Conservation (phyloP, 2,329 filamentous ascomycete species). For the Immersiporthe knoxdaviesiana region DNA sequence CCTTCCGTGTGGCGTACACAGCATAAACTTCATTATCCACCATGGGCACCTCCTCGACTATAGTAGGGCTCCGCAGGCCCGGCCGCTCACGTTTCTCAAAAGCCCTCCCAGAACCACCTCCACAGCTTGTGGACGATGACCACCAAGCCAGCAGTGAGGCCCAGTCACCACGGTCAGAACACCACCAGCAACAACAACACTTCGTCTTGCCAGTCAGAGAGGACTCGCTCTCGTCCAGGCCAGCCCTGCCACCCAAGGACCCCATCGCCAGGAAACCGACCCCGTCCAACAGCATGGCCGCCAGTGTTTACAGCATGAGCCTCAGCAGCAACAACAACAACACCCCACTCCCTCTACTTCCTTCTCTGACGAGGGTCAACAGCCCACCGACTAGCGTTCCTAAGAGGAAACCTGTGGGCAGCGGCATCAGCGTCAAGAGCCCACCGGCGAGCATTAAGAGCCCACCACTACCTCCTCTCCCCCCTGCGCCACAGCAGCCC, state of each 20-base stretch:
- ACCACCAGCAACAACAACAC: neutral
- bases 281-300: conserved; percentile 17
- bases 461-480: conserved; percentile 25
- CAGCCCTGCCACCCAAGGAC: conserved; percentile 29
- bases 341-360: conserved; percentile 24
- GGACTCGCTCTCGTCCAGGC: conserved; percentile 30
- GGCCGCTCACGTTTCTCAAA: conserved; percentile 62
- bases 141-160: neutral
- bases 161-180: neutral
- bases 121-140: conserved; percentile 34
- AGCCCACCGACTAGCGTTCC: conserved; percentile 20
- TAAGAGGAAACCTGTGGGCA: conserved; percentile 28
- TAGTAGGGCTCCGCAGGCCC: conserved; percentile 34
- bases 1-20: conserved; percentile 16
- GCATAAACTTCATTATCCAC: conserved; percentile 19
- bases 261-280: conserved; percentile 8
- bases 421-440: conserved; percentile 20
- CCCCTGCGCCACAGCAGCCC: conserved; percentile 27
- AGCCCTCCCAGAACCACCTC: conserved; percentile 57
- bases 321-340: conserved; percentile 1
- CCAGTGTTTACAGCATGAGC: conserved; percentile 12
- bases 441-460: neutral
- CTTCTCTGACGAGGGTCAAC: conserved; percentile 22
- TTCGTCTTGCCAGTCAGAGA: conserved; percentile 21
- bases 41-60: conserved; percentile 33